Conservation (phyloP, 23 red algal species). For the Agarophyton chilense region DNA sequence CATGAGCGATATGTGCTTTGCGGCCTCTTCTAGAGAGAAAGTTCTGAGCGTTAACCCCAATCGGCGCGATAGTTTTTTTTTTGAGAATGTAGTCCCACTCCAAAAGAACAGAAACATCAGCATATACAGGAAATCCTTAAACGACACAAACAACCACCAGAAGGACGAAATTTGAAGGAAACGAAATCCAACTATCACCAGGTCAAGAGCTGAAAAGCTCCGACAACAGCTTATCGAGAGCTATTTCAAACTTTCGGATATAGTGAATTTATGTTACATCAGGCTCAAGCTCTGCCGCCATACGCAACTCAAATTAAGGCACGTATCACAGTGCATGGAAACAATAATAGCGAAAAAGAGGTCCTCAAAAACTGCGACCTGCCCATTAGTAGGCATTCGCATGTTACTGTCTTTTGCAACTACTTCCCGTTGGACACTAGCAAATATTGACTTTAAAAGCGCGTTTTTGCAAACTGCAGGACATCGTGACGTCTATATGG, state of each 20-base stretch:
- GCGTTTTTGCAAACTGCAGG: slow-evolving; percentile 39
- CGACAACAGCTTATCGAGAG: background rate
- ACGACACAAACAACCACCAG: background rate
- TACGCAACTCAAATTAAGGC: slow-evolving; percentile 6
- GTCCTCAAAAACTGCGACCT: background rate
- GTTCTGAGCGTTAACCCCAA: too few relatives aligned
- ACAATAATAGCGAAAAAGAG: background rate
- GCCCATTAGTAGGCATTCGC: slow-evolving; percentile 3
- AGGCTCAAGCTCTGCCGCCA: background rate
- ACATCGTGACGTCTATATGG: slow-evolving; percentile 14
- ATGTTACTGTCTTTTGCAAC: slow-evolving; percentile 13
- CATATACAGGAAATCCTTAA: too few relatives aligned
- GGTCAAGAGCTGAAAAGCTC: slow-evolving; percentile 20
- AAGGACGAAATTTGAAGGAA: background rate
- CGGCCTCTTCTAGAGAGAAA: too few relatives aligned
- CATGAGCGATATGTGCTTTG: too few relatives aligned
- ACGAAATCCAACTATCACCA: background rate
- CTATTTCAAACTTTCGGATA: background rate
- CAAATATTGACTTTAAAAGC: slow-evolving; percentile 41
- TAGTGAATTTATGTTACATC: background rate
- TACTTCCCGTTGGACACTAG: slow-evolving; percentile 30
- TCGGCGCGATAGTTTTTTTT: too few relatives aligned
- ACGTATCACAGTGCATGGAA: slow-evolving; percentile 16
- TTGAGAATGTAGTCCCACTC: too few relatives aligned
- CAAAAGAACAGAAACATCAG: too few relatives aligned